A percentile compares a stretch with the other conserved stretches of the same genome.
Evolutionary conservation across 148 eudicot species (phyloP).

Genomic region (Selenicereus undatus): DNA sequence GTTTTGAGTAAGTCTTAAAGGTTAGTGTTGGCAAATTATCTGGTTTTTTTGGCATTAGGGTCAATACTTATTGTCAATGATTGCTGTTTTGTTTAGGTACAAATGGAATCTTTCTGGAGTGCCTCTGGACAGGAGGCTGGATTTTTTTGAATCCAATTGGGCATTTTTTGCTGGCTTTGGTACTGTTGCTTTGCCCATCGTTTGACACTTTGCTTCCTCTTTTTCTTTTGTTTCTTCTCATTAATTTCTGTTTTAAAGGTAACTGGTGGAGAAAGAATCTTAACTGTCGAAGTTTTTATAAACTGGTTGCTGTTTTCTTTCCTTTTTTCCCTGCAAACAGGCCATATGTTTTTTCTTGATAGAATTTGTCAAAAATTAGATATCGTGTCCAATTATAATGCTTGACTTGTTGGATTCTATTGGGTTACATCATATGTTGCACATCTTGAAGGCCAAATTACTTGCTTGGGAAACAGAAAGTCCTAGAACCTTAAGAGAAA

Average conservation of each 20-base stretch:
- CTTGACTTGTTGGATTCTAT: too few relatives aligned
- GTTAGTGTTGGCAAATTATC: slow-evolving; percentile 1
- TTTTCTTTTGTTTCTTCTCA: slow-evolving; percentile 4
- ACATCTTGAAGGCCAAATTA: too few relatives aligned
- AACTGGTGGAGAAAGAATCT: neutral
- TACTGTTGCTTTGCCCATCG: slow-evolving; percentile 21
- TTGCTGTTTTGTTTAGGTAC: slow-evolving; percentile 47
- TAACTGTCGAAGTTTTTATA: neutral
- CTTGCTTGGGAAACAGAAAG: too few relatives aligned
- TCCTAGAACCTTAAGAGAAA: too few relatives aligned
- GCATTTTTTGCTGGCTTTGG: slow-evolving; percentile 99
- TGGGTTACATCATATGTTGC: too few relatives aligned
- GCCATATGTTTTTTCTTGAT: neutral
- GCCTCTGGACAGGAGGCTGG: slow-evolving; percentile 78
- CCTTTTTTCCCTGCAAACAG: neutral
- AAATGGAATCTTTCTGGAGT: slow-evolving; percentile 95
- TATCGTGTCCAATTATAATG: too few relatives aligned
- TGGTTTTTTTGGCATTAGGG: slow-evolving; percentile 4
- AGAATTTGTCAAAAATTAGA: too few relatives aligned
- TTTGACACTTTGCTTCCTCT: neutral
- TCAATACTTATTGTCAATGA: slow-evolving; percentile 11
- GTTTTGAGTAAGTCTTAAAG: slow-evolving; percentile 78
- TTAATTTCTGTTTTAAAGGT: neutral
- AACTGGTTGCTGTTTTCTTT: neutral
- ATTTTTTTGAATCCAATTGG: slow-evolving; percentile 97